phyloP scores from a whole-genome alignment of 129 eudicot genomes.

The Rutidosis leptorrhynchoides region DNA sequence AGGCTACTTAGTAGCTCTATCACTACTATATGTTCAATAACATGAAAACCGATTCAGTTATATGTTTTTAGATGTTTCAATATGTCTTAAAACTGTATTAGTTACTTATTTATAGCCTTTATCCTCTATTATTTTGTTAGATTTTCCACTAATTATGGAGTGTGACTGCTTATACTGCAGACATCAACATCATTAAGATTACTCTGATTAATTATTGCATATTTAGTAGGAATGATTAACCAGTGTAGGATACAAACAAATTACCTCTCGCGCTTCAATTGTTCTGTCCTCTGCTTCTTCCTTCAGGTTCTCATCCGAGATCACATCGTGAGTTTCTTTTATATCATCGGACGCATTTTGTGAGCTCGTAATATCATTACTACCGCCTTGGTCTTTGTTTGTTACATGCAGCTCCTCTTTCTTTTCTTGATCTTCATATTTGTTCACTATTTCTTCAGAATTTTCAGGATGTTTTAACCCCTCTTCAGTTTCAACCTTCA shows the following conservation, averaged over 20 bases:
- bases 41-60: neutral
- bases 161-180: neutral
- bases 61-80: too few species aligned
- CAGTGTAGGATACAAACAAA: constrained; percentile 1
- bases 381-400: neutral
- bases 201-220: neutral
- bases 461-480: constrained; percentile 11
- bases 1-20: neutral
- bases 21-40: neutral
- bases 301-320: neutral
- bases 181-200: neutral
- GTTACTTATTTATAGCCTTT: neutral
- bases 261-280: constrained; percentile 24
- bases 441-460: neutral
- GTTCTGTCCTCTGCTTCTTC: constrained; percentile 7
- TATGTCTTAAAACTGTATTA: neutral
- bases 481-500: constrained; percentile 12
- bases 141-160: neutral
- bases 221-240: neutral
- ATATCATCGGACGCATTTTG: constrained; percentile 13
- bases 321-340: neutral
- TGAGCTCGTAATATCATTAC: neutral
- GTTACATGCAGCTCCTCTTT: neutral
- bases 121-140: neutral
- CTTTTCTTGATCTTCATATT: constrained; percentile 7